Percentiles rank a stretch among this genome's conserved stretches.
Evolutionary conservation across 2,329 filamentous ascomycete genomes (phyloP).

Genomic region (Colletotrichum sp.): DNA sequence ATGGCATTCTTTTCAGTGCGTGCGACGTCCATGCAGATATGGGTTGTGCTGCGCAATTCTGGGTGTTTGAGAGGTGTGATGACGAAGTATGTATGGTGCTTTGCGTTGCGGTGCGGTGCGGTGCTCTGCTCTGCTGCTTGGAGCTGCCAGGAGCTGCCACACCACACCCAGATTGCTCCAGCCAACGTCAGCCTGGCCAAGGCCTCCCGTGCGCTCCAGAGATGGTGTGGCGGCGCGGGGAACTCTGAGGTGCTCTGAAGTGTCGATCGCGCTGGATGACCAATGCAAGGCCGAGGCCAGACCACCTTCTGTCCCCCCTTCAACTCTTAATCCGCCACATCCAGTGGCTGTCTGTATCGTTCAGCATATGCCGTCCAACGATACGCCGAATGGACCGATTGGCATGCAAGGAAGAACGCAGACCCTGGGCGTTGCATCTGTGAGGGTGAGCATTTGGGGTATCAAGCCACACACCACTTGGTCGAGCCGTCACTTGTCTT

Average conservation of each 20-base stretch:
- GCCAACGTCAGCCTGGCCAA: slow-evolving; percentile 18
- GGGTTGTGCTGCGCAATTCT: not conserved
- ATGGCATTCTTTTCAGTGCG: slow-evolving; percentile 21
- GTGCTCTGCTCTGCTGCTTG: not conserved
- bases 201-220: slow-evolving; percentile 16
- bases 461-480: slow-evolving; percentile 1
- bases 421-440: slow-evolving; percentile 8
- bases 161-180: not conserved
- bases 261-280: slow-evolving; percentile 18
- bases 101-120: not conserved
- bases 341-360: not conserved
- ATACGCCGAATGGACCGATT: not conserved
- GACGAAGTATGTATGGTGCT: slow-evolving; percentile 13
- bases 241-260: slow-evolving; percentile 3
- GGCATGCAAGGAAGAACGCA: not conserved
- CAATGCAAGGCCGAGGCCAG: slow-evolving; percentile 11
- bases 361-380: not conserved
- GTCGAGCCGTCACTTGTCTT: not conserved
- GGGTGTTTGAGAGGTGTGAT: slow-evolving; percentile 15
- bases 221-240: slow-evolving; percentile 21
- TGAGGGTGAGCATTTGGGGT: not conserved
- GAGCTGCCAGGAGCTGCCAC: not conserved
- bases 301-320: not conserved
- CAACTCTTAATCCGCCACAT: not conserved
- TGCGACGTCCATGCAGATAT: slow-evolving; percentile 22